A percentile compares a stretch with the other conserved stretches of the same genome.
phyloP scores from a whole-genome alignment of 2,329 filamentous ascomycete species.

The Clarireedia homoeocarpa region DNA sequence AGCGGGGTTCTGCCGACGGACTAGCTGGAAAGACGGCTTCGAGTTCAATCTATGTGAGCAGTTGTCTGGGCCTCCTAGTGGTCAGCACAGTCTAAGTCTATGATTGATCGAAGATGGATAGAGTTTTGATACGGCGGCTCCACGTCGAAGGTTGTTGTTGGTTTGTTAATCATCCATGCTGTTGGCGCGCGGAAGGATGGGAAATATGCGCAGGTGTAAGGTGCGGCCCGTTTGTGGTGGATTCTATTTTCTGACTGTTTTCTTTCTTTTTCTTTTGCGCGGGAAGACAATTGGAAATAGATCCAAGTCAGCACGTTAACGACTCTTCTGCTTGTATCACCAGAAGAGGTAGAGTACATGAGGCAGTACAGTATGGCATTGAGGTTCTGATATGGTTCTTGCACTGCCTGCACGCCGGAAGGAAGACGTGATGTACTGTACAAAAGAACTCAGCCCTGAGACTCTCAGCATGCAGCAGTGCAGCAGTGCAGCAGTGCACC shows the following conservation, averaged over 20 bases:
- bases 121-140: neutral
- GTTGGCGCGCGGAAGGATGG: slow-evolving; percentile 5
- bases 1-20: no score
- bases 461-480: no score
- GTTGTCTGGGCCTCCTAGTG: neutral
- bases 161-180: neutral
- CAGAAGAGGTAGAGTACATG: no score
- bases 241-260: slow-evolving; percentile 5
- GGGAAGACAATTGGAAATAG: neutral
- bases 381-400: neutral
- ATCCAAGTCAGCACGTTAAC: neutral
- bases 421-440: neutral
- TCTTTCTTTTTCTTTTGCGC: neutral
- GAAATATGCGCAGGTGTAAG: slow-evolving; percentile 2
- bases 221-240: neutral
- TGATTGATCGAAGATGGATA: neutral
- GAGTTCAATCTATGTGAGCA: neutral
- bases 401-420: neutral
- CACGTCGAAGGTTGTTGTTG: neutral
- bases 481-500: no score
- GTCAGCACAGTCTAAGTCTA: no score
- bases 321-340: neutral
- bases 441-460: no score
- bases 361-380: neutral
- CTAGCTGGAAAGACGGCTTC: no score